A percentile compares a stretch with the other conserved stretches of the same genome.
Evolutionary conservation across 179 eudicot genomes (phyloP).

Genomic region (Spergularia azorica): DNA sequence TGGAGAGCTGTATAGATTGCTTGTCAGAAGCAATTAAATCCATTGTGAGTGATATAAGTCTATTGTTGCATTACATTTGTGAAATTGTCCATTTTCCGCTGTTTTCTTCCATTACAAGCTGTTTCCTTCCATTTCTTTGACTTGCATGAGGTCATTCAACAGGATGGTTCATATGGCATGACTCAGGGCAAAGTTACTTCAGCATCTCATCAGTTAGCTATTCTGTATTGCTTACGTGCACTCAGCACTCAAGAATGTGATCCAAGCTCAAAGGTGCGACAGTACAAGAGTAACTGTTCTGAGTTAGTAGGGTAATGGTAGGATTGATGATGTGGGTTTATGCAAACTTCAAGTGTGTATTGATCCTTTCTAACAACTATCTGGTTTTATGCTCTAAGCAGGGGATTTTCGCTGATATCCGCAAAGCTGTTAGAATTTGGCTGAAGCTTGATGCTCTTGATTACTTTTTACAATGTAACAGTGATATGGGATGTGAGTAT

Average conservation of each 20-base stretch:
- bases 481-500: conserved; percentile 43
- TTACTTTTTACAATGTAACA: conserved; percentile 32
- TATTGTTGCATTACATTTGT: not conserved
- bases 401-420: conserved; percentile 60
- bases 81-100: no score
- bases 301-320: not conserved
- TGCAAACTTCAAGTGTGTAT: conserved; percentile 3
- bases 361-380: not conserved
- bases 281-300: not conserved
- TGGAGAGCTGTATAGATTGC: conserved; percentile 50
- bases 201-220: conserved; percentile 56
- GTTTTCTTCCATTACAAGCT: not conserved
- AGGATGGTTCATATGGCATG: conserved; percentile 42
- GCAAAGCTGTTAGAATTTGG: conserved; percentile 62
- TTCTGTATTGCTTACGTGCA: conserved; percentile 74
- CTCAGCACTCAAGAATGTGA: conserved; percentile 64
- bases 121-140: conserved; percentile 13
- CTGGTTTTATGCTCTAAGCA: conserved; percentile 34
- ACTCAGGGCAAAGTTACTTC: conserved; percentile 21
- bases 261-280: conserved; percentile 59
- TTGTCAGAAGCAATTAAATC: conserved; percentile 72
- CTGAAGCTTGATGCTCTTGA: conserved; percentile 35
- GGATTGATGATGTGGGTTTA: not conserved
- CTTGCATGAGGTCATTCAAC: conserved; percentile 32
- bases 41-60: conserved; percentile 49